These are phyloP conservation scores for Mortierella sp. DNA, from an alignment of 371 early-diverging fungal species.

Conservation along the genomic window DNA sequence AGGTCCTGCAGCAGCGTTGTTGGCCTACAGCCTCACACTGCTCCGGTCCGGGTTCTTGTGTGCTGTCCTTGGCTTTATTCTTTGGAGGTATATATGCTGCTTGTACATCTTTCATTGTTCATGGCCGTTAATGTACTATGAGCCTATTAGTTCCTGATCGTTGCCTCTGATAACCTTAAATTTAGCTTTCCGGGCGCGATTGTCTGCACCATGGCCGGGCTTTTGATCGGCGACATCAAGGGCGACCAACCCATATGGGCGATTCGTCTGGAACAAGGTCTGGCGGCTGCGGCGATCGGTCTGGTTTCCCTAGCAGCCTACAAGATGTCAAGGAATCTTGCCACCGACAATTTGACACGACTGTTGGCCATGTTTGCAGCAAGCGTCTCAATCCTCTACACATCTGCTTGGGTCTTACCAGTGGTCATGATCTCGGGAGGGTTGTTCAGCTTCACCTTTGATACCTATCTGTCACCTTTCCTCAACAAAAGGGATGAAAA, in stretches of 20 bases:
- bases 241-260: constrained; percentile 61
- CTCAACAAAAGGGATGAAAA: constrained; percentile 2
- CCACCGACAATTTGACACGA: constrained; percentile 57
- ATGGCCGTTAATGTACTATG: not conserved
- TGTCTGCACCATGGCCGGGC: constrained; percentile 62
- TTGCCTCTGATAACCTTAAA: not conserved
- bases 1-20: constrained; percentile 70
- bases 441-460: constrained; percentile 48
- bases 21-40: constrained; percentile 66
- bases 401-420: constrained; percentile 65
- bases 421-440: constrained; percentile 69
- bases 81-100: constrained; percentile 61
- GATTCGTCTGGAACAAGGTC: constrained; percentile 62
- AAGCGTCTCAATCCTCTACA: constrained; percentile 58
- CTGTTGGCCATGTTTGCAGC: constrained; percentile 57
- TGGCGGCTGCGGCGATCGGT: constrained; percentile 67
- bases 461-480: constrained; percentile 28
- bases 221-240: constrained; percentile 60
- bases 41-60: constrained; percentile 63
- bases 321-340: constrained; percentile 60
- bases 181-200: constrained; percentile 64
- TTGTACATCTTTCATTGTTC: not conserved
- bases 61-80: constrained; percentile 64
- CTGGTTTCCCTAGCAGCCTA: constrained; percentile 70
- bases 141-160: not conserved